Evolutionary conservation across 1,284 basidiomycete genomes (phyloP).

Genomic region (Amylostereum chailletii): DNA sequence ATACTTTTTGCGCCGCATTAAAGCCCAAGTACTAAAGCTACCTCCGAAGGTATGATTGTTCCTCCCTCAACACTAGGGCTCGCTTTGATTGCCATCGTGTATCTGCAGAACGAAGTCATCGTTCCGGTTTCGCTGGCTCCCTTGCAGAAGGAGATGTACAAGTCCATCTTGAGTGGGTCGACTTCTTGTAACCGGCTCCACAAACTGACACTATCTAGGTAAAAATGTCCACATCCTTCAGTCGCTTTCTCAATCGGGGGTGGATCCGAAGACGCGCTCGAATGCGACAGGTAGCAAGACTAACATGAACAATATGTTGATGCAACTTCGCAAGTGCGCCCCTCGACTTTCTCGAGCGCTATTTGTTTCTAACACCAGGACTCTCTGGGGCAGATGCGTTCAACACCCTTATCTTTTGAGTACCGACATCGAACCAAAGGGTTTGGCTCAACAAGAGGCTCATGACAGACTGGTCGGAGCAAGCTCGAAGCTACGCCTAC

Average conservation of each 20-base stretch:
- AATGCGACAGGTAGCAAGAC: slow-evolving; percentile 28
- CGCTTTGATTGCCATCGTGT: slow-evolving; percentile 9
- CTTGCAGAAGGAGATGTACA: slow-evolving; percentile 86
- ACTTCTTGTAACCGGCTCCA: background rate
- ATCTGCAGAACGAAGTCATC: slow-evolving; percentile 72
- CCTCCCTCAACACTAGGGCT: background rate
- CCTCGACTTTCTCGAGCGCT: background rate
- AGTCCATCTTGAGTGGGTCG: slow-evolving; percentile 64
- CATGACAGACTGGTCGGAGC: slow-evolving; percentile 80
- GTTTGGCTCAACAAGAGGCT: slow-evolving; percentile 48
- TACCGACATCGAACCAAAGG: slow-evolving; percentile 73
- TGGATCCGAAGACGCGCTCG: slow-evolving; percentile 18
- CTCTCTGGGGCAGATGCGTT: slow-evolving; percentile 43
- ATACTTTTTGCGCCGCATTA: slow-evolving; percentile 89
- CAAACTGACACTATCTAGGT: slow-evolving; percentile 28
- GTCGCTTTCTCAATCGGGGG: slow-evolving; percentile 37
- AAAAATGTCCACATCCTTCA: slow-evolving; percentile 62
- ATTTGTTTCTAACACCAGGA: slow-evolving; percentile 7
- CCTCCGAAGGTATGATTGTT: slow-evolving; percentile 70
- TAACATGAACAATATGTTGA: slow-evolving; percentile 73
- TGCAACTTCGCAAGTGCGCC: slow-evolving; percentile 77
- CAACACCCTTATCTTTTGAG: slow-evolving; percentile 90
- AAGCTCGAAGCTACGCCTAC: slow-evolving; percentile 81
- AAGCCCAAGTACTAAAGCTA: slow-evolving; percentile 86
- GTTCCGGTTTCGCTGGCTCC: slow-evolving; percentile 87